Percentiles rank a stretch among this genome's conserved stretches.
Evolutionary conservation across 2,329 filamentous ascomycete genomes (phyloP).

Genomic region (Rugonectria rugulosa): DNA sequence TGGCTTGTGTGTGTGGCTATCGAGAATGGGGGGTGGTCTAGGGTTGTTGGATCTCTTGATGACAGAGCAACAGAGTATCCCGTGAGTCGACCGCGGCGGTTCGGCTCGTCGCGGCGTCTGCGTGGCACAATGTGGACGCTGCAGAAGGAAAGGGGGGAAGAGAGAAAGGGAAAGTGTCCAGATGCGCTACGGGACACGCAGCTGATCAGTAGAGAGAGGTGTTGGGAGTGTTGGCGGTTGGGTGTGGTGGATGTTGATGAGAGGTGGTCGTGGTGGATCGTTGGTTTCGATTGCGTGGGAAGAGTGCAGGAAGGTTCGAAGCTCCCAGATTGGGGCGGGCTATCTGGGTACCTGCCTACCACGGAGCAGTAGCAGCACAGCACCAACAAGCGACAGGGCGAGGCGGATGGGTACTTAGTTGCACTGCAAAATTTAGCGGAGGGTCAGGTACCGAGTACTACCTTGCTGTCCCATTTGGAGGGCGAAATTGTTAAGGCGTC

Average conservation of each 20-base stretch:
- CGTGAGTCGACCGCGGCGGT: conserved; percentile 38
- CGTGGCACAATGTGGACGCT: conserved; percentile 12
- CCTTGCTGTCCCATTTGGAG: conserved; percentile 5
- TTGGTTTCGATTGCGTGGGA: conserved; percentile 32
- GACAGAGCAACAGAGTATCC: conserved; percentile 27
- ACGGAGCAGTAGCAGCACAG: conserved; percentile 14
- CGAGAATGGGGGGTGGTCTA: conserved; percentile 6
- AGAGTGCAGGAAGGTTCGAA: conserved; percentile 43
- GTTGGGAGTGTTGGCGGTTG: conserved; percentile 5
- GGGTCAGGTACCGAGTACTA: conserved; percentile 11
- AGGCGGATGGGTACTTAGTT: conserved; percentile 5
- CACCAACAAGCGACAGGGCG: conserved; percentile 6
- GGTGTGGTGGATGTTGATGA: conserved; percentile 18
- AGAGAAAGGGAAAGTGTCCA: conserved; percentile 16
- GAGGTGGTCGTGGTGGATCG: conserved; percentile 24
- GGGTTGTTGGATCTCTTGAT: conserved; percentile 26
- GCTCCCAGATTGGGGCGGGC: conserved; percentile 38
- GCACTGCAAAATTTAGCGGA: neutral
- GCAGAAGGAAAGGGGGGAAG: neutral
- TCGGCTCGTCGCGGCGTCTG: conserved; percentile 34
- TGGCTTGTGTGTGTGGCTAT: conserved; percentile 45
- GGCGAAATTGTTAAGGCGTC: conserved; percentile 25
- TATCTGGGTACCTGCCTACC: conserved; percentile 29
- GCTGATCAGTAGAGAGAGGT: no score
- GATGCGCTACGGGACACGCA: no score